A percentile compares a stretch with the other conserved stretches of the same genome.
Conservation (phyloP, 306 rosid genomes). For the Castanopsis chinensis region DNA sequence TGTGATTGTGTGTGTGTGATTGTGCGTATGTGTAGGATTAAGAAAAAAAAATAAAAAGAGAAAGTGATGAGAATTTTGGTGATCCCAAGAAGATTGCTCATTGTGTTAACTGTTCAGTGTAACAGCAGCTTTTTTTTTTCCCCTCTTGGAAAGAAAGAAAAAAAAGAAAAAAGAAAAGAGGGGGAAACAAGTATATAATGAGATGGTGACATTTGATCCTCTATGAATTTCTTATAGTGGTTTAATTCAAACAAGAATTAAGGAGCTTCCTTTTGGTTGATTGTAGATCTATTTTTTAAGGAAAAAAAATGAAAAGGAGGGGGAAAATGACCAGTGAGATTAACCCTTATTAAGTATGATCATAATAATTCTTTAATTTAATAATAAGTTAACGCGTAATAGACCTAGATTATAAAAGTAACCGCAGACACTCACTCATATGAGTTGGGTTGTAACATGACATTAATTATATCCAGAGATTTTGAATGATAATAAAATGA, state of each 20-base stretch:
- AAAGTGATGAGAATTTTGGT: conserved; percentile 50
- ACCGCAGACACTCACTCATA: no score
- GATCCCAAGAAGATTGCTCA: conserved; percentile 70
- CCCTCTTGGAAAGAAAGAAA: conserved; percentile 8
- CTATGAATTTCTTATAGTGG: neutral
- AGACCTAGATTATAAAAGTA: no score
- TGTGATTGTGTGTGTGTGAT: conserved; percentile 33
- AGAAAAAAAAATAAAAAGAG: conserved; percentile 24
- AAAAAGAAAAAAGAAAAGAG: neutral
- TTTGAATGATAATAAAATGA: no score
- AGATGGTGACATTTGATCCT: conserved; percentile 14
- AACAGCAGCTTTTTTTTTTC: conserved; percentile 47
- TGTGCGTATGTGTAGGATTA: conserved; percentile 27
- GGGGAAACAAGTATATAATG: neutral
- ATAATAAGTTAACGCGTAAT: no score
- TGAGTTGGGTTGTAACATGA: no score
- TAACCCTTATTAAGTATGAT: no score
- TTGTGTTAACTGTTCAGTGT: conserved; percentile 23
- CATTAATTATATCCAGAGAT: no score
- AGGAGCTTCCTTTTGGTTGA: neutral
- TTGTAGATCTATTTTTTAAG: no score
- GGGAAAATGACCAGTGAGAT: no score
- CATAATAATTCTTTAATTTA: no score
- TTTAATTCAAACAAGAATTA: neutral
- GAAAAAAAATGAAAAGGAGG: no score